Conservation (phyloP, 805 yeast genomes). For the Cyberlindnera japonica region DNA sequence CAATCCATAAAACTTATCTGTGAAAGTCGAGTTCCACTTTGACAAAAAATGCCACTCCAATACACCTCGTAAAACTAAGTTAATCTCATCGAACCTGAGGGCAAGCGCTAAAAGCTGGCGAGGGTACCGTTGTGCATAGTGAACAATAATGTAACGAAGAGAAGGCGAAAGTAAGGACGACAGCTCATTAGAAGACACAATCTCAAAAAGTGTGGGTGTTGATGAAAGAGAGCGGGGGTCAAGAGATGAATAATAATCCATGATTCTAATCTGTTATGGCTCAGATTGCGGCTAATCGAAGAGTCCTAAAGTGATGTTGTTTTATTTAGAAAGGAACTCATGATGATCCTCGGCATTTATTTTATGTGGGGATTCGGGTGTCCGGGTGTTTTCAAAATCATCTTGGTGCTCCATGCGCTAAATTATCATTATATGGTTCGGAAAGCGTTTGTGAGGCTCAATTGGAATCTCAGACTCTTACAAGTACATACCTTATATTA, state of each 20-base stretch:
- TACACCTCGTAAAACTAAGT: slow-evolving; percentile 52
- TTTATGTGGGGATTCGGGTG: too few species aligned
- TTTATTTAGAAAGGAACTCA: too few species aligned
- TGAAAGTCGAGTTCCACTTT: slow-evolving; percentile 79
- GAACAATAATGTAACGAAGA: slow-evolving; percentile 70
- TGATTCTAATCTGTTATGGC: slow-evolving; percentile 22
- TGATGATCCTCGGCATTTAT: too few species aligned
- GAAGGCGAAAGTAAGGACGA: slow-evolving; percentile 79
- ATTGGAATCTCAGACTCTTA: too few species aligned
- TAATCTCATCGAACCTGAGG: slow-evolving; percentile 74
- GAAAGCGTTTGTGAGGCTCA: too few species aligned
- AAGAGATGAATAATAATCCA: slow-evolving; percentile 79
- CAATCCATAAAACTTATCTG: slow-evolving; percentile 89
- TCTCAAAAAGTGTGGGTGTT: slow-evolving; percentile 85
- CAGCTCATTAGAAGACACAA: slow-evolving; percentile 76
- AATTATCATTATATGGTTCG: too few species aligned
- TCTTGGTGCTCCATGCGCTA: too few species aligned
- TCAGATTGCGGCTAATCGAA: too few species aligned
- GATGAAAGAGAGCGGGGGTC: slow-evolving; percentile 74
- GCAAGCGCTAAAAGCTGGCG: slow-evolving; percentile 56
- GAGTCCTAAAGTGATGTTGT: background rate
- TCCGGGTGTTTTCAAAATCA: too few species aligned
- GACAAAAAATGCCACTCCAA: slow-evolving; percentile 70
- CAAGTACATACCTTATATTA: too few species aligned
- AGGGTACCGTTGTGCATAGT: slow-evolving; percentile 79